A percentile compares a stretch with the other conserved stretches of the same genome.
Evolutionary conservation across 371 early-diverging fungal genomes (phyloP).

Genomic region (Mortierella sp.): DNA sequence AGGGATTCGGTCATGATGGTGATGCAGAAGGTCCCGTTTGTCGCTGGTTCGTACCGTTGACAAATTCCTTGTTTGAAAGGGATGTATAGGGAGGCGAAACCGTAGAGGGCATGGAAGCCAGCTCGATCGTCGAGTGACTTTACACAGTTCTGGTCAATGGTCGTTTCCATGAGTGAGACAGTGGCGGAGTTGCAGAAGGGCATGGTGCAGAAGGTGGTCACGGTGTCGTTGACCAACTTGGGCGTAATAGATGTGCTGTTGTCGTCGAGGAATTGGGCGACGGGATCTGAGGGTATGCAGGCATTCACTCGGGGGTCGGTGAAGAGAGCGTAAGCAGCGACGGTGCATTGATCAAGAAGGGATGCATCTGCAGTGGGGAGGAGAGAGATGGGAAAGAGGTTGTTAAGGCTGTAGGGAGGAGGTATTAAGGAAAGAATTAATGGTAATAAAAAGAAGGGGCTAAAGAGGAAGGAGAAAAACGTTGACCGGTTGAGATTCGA

Average conservation of each 20-base stretch:
- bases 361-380: conserved; percentile 14
- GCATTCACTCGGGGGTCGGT: conserved; percentile 3
- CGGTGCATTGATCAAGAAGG: conserved; percentile 37
- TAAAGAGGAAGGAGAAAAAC: background rate
- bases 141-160: conserved; percentile 37
- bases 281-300: conserved; percentile 19
- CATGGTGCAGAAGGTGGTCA: conserved; percentile 22
- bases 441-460: background rate
- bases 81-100: conserved; percentile 21
- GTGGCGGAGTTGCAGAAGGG: conserved; percentile 16
- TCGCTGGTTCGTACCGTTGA: conserved; percentile 23
- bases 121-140: conserved; percentile 4
- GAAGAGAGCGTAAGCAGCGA: conserved; percentile 21
- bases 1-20: conserved; percentile 21
- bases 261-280: conserved; percentile 1
- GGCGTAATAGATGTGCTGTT: conserved; percentile 16
- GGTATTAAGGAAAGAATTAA: conserved; percentile 5
- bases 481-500: conserved; percentile 20
- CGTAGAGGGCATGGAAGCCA: conserved; percentile 9
- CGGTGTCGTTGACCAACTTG: conserved; percentile 31
- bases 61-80: conserved; percentile 42
- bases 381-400: background rate
- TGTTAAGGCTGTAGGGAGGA: background rate
- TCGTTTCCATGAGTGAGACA: conserved; percentile 34
- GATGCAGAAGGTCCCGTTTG: conserved; percentile 35